Base-by-base conservation (phyloP, 306 rosid species). In the Inga oerstediana region DNA sequence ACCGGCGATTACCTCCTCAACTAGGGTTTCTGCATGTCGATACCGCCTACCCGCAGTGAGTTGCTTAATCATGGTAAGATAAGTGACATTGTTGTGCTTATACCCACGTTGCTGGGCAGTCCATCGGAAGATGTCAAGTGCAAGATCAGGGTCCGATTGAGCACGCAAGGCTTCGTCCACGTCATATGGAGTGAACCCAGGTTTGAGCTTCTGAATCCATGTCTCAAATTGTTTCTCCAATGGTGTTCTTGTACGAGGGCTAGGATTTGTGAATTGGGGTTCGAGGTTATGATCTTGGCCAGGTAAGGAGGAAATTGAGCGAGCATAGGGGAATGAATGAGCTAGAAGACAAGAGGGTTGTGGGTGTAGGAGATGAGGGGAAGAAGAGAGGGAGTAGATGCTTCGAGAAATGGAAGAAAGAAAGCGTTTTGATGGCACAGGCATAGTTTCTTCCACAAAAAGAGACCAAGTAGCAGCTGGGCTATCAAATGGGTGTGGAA, bases 81-180 rank as follows among this genome's bases (percentile, higher is more conserved):
- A 96, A 20, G 97, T 93, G 78, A 68, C 43, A 62, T 82, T 80
- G 86, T 68, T 90, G 87, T 96, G 99, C 78, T 84, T 81, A 91
- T 96, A 93, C 77, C 87, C 81, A 17, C 97, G 99, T 49, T 93
- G 99, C 68, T 91, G 94, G 8, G 94, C 92, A 6, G 98, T 93
- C 98, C 98, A 96, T 2, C 99, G 89, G 97, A 96, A 96, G 81
- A 96, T 91, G 85, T 96, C 99, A 49, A 96, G 87, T 32, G 97
- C 97, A 51, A 96, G 97, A 54, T 96, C 98, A 0, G 99, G 93
- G 80, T 96, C 99, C 1, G 91, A 86, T 65, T 92, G 98, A 79
- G 97, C 88, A 14, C 79, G 61, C 3, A 96, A 69, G 87, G 99
- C 97, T 1, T 71, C 85, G 75, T 82, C 79, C 1, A 93, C 97